Conservation (phyloP, 129 eudicot genomes). For the Deinandra increscens region DNA sequence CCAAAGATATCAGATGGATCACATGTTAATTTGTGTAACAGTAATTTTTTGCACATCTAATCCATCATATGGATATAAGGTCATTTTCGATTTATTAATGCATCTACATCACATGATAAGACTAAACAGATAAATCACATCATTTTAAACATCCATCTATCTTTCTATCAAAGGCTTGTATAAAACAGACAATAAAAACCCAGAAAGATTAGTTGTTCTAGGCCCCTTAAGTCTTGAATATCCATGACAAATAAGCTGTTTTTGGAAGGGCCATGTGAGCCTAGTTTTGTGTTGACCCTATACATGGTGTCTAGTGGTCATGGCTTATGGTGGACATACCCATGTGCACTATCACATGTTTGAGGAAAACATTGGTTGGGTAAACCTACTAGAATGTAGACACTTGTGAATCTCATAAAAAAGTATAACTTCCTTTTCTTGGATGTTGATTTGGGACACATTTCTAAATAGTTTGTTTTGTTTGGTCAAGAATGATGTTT, state of each 20-base stretch:
- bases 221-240: conserved; percentile 3
- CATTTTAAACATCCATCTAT: not conserved
- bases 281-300: conserved; percentile 15
- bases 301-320: conserved; percentile 12
- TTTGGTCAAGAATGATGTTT: too few relatives aligned
- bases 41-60: too few relatives aligned
- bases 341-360: conserved; percentile 35
- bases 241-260: conserved; percentile 14
- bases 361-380: conserved; percentile 18
- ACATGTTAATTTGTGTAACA: too few relatives aligned
- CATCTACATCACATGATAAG: not conserved
- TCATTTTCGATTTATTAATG: not conserved
- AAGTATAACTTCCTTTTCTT: too few relatives aligned
- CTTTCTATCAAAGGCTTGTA: not conserved
- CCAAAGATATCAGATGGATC: too few relatives aligned
- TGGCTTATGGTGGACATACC: conserved; percentile 20
- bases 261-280: conserved; percentile 29
- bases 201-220: not conserved
- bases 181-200: not conserved
- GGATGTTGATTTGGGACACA: too few relatives aligned
- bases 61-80: too few relatives aligned
- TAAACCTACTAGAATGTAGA: conserved; percentile 14
- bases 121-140: not conserved
- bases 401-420: too few relatives aligned
- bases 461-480: too few relatives aligned